Percentiles rank a stretch among this genome's conserved stretches.
Evolutionary conservation across 2,329 filamentous ascomycete species (phyloP).

Genomic region (Rasamsonia emersonii): DNA sequence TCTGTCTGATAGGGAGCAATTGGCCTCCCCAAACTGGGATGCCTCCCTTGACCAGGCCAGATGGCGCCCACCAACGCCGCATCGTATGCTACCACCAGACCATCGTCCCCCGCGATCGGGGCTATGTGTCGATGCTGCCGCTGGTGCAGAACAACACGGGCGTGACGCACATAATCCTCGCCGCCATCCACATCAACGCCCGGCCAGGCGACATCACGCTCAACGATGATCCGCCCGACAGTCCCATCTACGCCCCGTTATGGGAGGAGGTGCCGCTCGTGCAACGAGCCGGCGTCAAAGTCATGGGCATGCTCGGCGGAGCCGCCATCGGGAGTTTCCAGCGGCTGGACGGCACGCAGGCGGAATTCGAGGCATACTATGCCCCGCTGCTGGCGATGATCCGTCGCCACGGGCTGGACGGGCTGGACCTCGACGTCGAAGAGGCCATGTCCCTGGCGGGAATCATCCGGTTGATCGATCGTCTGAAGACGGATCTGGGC

Average conservation of each 20-base stretch:
- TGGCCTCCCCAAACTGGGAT: conserved; percentile 18
- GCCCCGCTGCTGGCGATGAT: conserved; percentile 58
- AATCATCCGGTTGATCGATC: conserved; percentile 58
- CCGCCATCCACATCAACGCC: conserved; percentile 74
- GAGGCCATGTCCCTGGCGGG: conserved; percentile 62
- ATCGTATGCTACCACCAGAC: conserved; percentile 55
- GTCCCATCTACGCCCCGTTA: conserved; percentile 59
- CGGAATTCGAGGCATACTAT: conserved; percentile 67
- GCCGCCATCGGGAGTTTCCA: conserved; percentile 68
- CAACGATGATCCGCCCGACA: conserved; percentile 67
- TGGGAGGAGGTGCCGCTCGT: conserved; percentile 71
- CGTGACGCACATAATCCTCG: conserved; percentile 75
- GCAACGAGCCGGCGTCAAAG: conserved; percentile 64
- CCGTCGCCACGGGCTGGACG: conserved; percentile 53
- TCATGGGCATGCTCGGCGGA: conserved; percentile 81
- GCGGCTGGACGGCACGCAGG: conserved; percentile 48
- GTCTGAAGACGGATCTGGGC: conserved; percentile 46
- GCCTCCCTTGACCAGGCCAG: conserved; percentile 27
- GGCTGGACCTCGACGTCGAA: conserved; percentile 72
- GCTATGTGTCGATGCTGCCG: conserved; percentile 54
- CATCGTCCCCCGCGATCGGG: conserved; percentile 45
- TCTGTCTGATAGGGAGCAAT: too few relatives aligned
- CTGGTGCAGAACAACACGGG: conserved; percentile 51
- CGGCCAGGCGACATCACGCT: conserved; percentile 60
- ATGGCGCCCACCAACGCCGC: conserved; percentile 20